Conservation (phyloP, 2,329 filamentous ascomycete genomes). For the Chaetothyriales sp. region DNA sequence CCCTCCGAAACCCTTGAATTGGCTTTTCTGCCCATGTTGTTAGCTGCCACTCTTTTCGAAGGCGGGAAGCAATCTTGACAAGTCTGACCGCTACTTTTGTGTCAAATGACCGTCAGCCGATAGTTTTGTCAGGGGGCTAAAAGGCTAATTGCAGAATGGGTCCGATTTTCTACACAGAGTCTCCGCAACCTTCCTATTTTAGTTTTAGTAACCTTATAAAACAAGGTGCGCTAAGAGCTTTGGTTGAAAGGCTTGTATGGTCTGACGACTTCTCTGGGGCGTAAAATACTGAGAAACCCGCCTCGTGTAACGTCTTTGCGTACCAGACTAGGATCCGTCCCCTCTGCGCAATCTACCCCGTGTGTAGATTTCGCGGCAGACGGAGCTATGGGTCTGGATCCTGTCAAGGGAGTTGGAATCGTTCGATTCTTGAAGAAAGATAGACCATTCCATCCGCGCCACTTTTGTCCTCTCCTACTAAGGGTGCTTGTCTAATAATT, state of each 20-base stretch:
- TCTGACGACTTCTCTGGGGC: no score
- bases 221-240: no score
- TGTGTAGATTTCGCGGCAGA: background rate
- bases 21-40: background rate
- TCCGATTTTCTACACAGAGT: no score
- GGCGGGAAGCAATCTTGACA: no score
- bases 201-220: no score
- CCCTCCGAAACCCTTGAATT: background rate
- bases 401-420: background rate
- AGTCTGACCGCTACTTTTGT: no score
- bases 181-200: no score
- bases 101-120: no score
- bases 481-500: background rate
- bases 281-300: no score
- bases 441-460: background rate
- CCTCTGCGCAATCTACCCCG: background rate
- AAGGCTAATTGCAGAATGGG: no score
- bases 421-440: background rate
- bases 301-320: background rate
- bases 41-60: background rate
- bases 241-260: no score
- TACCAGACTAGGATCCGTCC: background rate
- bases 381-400: background rate
- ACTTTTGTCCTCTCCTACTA: background rate
- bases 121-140: no score